Evolutionary conservation across 148 eudicot species (phyloP).

Genomic region (Persicaria tinctoria): DNA sequence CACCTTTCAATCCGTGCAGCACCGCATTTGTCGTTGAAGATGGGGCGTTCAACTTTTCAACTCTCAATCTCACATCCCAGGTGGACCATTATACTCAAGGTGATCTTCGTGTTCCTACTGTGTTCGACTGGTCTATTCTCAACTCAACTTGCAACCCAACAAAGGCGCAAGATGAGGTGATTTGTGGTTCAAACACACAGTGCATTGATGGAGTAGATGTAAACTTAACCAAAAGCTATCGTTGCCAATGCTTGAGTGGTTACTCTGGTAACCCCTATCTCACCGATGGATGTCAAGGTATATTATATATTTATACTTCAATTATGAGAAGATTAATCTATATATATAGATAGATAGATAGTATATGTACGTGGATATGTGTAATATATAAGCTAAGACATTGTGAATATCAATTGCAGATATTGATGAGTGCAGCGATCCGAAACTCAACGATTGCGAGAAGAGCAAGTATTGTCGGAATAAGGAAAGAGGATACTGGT

Average conservation of each 20-base stretch:
- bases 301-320: too few relatives aligned
- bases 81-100: background rate
- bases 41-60: background rate
- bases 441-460: background rate
- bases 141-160: too few relatives aligned
- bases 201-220: background rate
- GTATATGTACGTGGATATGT: too few relatives aligned
- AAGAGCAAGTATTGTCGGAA: background rate
- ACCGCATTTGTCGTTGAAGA: background rate
- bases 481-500: background rate
- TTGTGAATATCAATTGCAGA: background rate
- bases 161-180: background rate
- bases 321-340: too few relatives aligned
- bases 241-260: background rate
- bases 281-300: background rate
- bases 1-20: background rate
- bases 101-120: background rate
- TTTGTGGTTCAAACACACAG: background rate
- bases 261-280: background rate
- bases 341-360: too few relatives aligned
- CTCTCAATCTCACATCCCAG: background rate
- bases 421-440: background rate
- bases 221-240: background rate
- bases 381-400: too few relatives aligned
- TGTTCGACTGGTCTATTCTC: background rate